Evolutionary conservation across 2,329 filamentous ascomycete species (phyloP).

Genomic region (Mycosphaerella sp.): DNA sequence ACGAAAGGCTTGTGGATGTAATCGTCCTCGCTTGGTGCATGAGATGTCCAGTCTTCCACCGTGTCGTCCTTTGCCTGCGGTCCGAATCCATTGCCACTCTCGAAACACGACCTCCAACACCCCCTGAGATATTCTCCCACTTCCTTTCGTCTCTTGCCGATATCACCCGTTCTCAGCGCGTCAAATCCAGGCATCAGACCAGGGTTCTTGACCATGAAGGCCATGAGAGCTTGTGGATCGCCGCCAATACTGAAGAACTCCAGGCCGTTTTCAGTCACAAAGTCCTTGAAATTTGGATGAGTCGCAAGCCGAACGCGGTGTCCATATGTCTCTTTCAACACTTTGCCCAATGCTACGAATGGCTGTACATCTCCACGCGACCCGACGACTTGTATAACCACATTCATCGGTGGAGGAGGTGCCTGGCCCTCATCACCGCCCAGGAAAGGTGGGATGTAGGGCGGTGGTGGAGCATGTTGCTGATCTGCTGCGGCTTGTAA

Average conservation of each 20-base stretch:
- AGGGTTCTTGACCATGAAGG: slow-evolving; percentile 87
- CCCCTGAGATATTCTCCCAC: slow-evolving; percentile 76
- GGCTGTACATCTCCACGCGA: slow-evolving; percentile 47
- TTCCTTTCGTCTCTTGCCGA: slow-evolving; percentile 65
- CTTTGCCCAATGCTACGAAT: slow-evolving; percentile 45
- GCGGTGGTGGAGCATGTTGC: slow-evolving; percentile 50
- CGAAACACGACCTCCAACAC: slow-evolving; percentile 80
- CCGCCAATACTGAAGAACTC: slow-evolving; percentile 49
- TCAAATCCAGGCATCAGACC: slow-evolving; percentile 78
- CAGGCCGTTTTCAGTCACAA: slow-evolving; percentile 45
- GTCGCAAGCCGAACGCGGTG: slow-evolving; percentile 46
- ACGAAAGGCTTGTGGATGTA: slow-evolving; percentile 59
- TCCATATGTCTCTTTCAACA: slow-evolving; percentile 44
- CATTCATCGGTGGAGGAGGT: slow-evolving; percentile 43
- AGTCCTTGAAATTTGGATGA: slow-evolving; percentile 45
- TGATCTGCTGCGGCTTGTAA: slow-evolving; percentile 47
- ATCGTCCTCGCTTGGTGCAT: slow-evolving; percentile 36
- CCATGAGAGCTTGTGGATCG: slow-evolving; percentile 49
- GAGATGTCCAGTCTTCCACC: slow-evolving; percentile 45
- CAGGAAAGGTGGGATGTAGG: slow-evolving; percentile 67
- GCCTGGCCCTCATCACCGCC: slow-evolving; percentile 57
- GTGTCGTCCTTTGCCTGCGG: slow-evolving; percentile 33
- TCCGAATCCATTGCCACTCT: slow-evolving; percentile 61
- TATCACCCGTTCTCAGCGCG: slow-evolving; percentile 67
- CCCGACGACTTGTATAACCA: slow-evolving; percentile 46